phyloP scores from a whole-genome alignment of 768 basidiomycete genomes.

The Erythrobasidium yunnanense region DNA sequence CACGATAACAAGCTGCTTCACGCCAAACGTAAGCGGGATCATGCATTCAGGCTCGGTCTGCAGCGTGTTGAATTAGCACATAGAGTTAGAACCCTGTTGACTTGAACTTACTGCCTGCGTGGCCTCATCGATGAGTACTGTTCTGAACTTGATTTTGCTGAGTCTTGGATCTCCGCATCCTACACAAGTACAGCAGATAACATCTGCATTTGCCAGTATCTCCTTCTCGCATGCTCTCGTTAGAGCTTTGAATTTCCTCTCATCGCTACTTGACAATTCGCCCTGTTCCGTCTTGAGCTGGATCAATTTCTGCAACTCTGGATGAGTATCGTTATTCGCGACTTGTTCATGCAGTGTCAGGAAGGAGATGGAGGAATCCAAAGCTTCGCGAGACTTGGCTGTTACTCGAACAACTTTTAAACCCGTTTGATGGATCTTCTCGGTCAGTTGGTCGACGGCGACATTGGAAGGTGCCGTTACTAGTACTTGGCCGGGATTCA shows the following conservation, averaged over 20 bases:
- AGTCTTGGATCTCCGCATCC: constrained; percentile 93
- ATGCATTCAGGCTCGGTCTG: constrained; percentile 62
- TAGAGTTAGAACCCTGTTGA: not conserved
- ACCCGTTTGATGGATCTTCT: constrained; percentile 98
- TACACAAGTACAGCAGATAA: constrained; percentile 96
- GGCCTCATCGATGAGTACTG: constrained; percentile 95
- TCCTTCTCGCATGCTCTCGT: constrained; percentile 95
- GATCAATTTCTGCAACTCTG: constrained; percentile 94
- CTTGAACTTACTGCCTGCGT: constrained; percentile 52
- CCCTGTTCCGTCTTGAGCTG: constrained; percentile 96
- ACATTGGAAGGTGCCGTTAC: constrained; percentile 99
- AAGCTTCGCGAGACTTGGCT: constrained; percentile 93
- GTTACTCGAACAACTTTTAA: constrained; percentile 95
- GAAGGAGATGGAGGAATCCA: constrained; percentile 90
- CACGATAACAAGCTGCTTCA: constrained; percentile 95
- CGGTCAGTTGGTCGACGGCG: constrained; percentile 95
- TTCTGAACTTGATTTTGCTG: constrained; percentile 95
- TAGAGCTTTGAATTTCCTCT: constrained; percentile 92
- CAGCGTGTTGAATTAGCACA: constrained; percentile 3
- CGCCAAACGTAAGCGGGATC: constrained; percentile 95
- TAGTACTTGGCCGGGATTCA: constrained; percentile 98
- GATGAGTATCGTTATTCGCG: constrained; percentile 86
- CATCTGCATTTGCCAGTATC: constrained; percentile 85
- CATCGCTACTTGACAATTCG: constrained; percentile 89
- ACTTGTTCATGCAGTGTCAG: constrained; percentile 95